A percentile compares a stretch with the other conserved stretches of the same genome.
Evolutionary conservation across 1,284 basidiomycete genomes (phyloP).

Genomic region (Cryptococcus floricola): DNA sequence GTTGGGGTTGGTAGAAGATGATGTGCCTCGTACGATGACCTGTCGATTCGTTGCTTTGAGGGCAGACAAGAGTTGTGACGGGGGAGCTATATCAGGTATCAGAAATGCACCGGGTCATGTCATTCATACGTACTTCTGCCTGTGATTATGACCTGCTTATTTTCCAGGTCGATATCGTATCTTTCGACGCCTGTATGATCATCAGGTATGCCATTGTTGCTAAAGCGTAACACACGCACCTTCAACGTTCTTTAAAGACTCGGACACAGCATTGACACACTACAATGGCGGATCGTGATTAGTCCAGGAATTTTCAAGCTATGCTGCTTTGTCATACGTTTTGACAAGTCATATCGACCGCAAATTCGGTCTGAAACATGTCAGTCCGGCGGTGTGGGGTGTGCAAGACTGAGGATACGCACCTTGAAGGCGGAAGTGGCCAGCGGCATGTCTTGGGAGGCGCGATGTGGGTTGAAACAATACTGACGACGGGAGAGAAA

Average conservation of each 20-base stretch:
- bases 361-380: constrained; percentile 45
- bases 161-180: constrained; percentile 48
- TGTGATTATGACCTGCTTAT: constrained; percentile 47
- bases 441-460: constrained; percentile 23
- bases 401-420: not conserved
- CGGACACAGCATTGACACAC: constrained; percentile 47
- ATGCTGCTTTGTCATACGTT: constrained; percentile 19
- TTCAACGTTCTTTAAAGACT: constrained; percentile 32
- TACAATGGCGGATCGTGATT: constrained; percentile 10
- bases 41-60: constrained; percentile 49
- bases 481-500: not conserved
- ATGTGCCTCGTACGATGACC: constrained; percentile 49
- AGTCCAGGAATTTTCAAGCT: not conserved
- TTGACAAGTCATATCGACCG: constrained; percentile 51
- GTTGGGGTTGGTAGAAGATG: constrained; percentile 27
- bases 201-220: not conserved
- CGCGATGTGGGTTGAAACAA: not conserved
- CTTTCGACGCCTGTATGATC: constrained; percentile 38
- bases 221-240: constrained; percentile 15
- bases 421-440: constrained; percentile 38
- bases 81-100: constrained; percentile 33
- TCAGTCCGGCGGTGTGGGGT: constrained; percentile 3
- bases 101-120: not conserved
- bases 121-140: constrained; percentile 39
- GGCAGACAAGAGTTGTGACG: constrained; percentile 45